These are phyloP conservation scores for Aspergillus arachidicola DNA, from an alignment of 2,329 filamentous ascomycete species.

Conservation along the genomic window DNA sequence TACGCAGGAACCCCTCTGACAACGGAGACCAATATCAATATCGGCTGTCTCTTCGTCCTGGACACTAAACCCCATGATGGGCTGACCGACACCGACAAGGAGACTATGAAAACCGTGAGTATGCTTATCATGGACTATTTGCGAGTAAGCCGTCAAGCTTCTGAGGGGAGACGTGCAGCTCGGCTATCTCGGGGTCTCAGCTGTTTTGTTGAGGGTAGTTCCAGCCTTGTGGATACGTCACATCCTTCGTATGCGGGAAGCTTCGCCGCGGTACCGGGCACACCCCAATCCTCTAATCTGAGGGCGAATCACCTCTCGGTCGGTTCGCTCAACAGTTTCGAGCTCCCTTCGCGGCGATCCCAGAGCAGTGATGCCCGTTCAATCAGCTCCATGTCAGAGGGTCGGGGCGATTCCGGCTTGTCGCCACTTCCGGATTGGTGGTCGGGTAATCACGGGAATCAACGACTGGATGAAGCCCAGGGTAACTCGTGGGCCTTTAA, in stretches of 20 bases:
- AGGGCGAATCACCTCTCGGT: conserved; percentile 27
- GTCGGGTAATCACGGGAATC: conserved; percentile 29
- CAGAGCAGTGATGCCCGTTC: conserved; percentile 32
- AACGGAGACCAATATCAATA: conserved; percentile 58
- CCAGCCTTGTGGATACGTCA: conserved; percentile 38
- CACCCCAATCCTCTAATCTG: conserved; percentile 25
- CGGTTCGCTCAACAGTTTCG: conserved; percentile 26
- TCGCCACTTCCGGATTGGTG: conserved; percentile 38
- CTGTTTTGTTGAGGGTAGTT: conserved; percentile 57
- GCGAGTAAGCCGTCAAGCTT: conserved; percentile 55
- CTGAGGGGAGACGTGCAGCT: conserved; percentile 56
- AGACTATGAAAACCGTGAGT: conserved; percentile 60
- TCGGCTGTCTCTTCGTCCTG: conserved; percentile 63
- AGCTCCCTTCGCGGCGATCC: conserved; percentile 28
- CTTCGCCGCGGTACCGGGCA: conserved; percentile 18
- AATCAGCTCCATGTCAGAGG: conserved; percentile 30
- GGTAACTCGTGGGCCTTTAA: conserved; percentile 48
- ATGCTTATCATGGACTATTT: conserved; percentile 63
- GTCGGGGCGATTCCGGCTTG: conserved; percentile 29
- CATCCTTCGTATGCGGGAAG: conserved; percentile 28
- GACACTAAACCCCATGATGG: conserved; percentile 58
- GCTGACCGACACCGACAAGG: conserved; percentile 41
- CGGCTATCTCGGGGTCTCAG: conserved; percentile 58
- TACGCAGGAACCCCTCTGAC: conserved; percentile 65
- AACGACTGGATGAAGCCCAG: conserved; percentile 34